Evolutionary conservation across 176 grass and related monocot species (phyloP).

Genomic region (Triticum dicoccoides): DNA sequence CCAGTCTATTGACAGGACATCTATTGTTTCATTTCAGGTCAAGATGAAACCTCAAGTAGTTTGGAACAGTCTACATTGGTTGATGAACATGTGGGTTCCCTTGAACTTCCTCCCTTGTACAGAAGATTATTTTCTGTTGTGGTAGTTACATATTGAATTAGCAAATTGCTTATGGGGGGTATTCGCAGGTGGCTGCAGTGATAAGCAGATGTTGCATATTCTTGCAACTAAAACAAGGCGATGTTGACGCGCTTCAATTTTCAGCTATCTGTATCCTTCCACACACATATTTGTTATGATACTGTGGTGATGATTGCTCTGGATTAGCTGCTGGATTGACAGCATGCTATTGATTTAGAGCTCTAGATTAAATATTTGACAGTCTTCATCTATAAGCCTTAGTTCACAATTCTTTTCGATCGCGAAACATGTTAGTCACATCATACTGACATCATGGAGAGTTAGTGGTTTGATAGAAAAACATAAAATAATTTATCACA

Average conservation of each 20-base stretch:
- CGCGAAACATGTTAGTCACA: background rate
- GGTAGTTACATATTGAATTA: background rate
- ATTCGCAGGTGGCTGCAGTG: conserved; percentile 63
- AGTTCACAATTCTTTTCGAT: background rate
- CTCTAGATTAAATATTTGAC: background rate
- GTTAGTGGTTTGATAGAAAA: background rate
- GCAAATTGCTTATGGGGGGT: background rate
- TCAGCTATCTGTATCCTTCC: conserved; percentile 99
- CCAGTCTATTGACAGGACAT: background rate
- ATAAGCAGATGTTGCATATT: conserved; percentile 71
- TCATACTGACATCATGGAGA: background rate
- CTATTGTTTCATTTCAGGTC: conserved; percentile 56
- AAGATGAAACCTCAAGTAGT: conserved; percentile 58
- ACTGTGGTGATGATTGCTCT: background rate
- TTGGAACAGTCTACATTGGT: conserved; percentile 66
- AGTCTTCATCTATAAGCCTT: background rate
- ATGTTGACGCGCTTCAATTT: conserved; percentile 82
- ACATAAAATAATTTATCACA: conserved; percentile 4
- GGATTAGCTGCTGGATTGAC: background rate
- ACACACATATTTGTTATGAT: background rate
- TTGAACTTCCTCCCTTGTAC: background rate
- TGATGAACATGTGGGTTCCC: conserved; percentile 58
- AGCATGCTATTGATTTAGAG: background rate
- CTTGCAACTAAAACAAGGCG: conserved; percentile 79
- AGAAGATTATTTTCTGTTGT: background rate